These are phyloP conservation scores for Albugo candida DNA, from an alignment of 352 stramenopile genomes.

Conservation along the genomic window DNA sequence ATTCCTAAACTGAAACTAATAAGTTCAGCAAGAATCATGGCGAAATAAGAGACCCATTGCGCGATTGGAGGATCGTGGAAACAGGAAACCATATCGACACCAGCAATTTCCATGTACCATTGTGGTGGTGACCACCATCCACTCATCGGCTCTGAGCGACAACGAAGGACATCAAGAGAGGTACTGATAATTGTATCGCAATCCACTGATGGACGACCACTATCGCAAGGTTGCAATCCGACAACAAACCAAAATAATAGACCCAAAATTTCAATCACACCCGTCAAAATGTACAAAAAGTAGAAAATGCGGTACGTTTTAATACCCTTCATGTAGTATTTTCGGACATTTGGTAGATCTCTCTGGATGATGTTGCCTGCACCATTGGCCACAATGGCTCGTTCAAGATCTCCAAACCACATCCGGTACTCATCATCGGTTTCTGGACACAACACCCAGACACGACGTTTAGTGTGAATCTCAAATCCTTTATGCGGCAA, in stretches of 20 bases:
- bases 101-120: conserved; percentile 22
- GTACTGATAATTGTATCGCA: conserved; percentile 41
- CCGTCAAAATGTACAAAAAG: conserved; percentile 8
- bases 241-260: conserved; percentile 13
- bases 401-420: conserved; percentile 11
- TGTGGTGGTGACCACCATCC: conserved; percentile 20
- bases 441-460: conserved; percentile 11
- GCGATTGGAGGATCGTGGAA: conserved; percentile 20
- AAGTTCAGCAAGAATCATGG: conserved; percentile 15
- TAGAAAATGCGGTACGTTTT: conserved; percentile 9
- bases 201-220: conserved; percentile 16
- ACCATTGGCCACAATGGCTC: conserved; percentile 8
- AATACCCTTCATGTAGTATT: conserved; percentile 11
- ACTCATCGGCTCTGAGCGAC: conserved; percentile 26
- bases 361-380: conserved; percentile 11
- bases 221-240: conserved; percentile 9
- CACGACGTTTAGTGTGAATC: conserved; percentile 10
- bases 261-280: conserved; percentile 6
- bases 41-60: conserved; percentile 23
- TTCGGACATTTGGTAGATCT: conserved; percentile 10
- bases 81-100: conserved; percentile 34
- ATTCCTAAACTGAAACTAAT: conserved; percentile 17
- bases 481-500: conserved; percentile 11
- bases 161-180: conserved; percentile 30
- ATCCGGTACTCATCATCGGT: conserved; percentile 13